Evolutionary conservation across 2,329 filamentous ascomycete genomes (phyloP), one percentile per base, ranked within the genome.

Genomic region (Colletotrichum shisoi): DNA sequence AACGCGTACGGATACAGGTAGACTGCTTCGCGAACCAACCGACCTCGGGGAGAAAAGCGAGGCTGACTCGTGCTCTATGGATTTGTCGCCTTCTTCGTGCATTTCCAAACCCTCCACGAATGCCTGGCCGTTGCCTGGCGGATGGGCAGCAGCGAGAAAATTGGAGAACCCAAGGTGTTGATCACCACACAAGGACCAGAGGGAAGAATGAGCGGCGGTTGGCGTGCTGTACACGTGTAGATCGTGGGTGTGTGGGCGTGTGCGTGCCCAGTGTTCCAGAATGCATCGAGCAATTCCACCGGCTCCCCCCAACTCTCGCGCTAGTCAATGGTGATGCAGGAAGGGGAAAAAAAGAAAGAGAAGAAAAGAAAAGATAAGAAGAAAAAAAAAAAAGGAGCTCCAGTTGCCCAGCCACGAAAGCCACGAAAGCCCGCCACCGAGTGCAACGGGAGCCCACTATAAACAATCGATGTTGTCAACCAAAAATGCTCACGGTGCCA

Each of bases 381-480:
- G 1, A 5, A 27, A 4, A 27, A 24, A 24, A 24, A 24, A 24
- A 24, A 4, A n/a, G 31, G n/a, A 52, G 8, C 13, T 31, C 52
- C 39, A 56, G 53, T n/a, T 13, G 17, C 37, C 53, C 53, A 57
- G 53, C 53, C 39, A 40, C 52, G 37, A 39, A 39, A 27, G 40
- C 53, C 39, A 44, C 39, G 40, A 37, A 42, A 5, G 17, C 21
- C 46, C 13, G 21, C 31, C 46, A 24, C 46, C 46, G 46, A 19
- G 21, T 48, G 19, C 21, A 15, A 12, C 12, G 45, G 13, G 19
- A 12, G 19, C 9, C n/a, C 3, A 19, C 19, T 15, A 45, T 19
- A 45, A 19, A 5, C 21, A 19, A 19, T 9, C 44, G 21, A 19
- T 9, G 21, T 4, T 11, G n/a, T 19, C 9, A 4, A 9, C 44